phyloP scores from a whole-genome alignment of 163 green algal genomes.

The Scenedesmus sp. region DNA sequence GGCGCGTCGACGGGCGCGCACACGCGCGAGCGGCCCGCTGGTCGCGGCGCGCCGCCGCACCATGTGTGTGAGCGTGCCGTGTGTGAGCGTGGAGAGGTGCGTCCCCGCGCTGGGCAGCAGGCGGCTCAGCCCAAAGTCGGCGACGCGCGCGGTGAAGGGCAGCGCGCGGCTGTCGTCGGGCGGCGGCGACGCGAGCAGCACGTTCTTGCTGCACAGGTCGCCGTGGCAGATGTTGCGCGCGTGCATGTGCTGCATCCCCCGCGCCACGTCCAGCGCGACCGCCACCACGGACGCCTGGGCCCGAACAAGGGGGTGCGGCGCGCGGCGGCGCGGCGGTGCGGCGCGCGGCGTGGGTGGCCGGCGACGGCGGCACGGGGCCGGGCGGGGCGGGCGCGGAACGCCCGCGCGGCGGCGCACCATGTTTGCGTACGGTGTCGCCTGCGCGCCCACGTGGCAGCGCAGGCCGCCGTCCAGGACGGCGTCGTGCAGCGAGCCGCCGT shows the following conservation, averaged over 20 bases:
- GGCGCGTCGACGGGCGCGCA: not conserved
- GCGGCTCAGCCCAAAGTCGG: slow-evolving; percentile 15
- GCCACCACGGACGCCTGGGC: not conserved
- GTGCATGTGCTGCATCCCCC: not conserved
- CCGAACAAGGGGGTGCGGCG: too few relatives aligned
- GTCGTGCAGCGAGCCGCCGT: not conserved
- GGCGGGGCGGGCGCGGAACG: too few relatives aligned
- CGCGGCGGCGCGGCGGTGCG: too few relatives aligned
- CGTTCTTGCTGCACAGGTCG: slow-evolving; percentile 19
- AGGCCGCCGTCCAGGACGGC: not conserved
- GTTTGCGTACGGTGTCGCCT: too few relatives aligned
- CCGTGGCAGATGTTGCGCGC: slow-evolving; percentile 18
- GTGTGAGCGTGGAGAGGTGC: not conserved
- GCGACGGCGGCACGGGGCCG: too few relatives aligned
- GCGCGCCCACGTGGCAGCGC: too few relatives aligned
- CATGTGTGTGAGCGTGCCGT: not conserved
- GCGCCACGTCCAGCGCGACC: slow-evolving; percentile 14
- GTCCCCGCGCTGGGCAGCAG: not conserved
- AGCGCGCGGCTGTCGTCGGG: not conserved
- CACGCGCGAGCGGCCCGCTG: not conserved
- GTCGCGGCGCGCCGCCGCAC: too few relatives aligned
- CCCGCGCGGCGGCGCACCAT: too few relatives aligned
- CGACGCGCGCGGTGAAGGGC: not conserved
- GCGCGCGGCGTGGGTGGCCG: too few relatives aligned
- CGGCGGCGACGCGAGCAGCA: not conserved